These are phyloP conservation scores for Salix viminalis DNA, from an alignment of 345 rosid genomes.

Conservation along the genomic window DNA sequence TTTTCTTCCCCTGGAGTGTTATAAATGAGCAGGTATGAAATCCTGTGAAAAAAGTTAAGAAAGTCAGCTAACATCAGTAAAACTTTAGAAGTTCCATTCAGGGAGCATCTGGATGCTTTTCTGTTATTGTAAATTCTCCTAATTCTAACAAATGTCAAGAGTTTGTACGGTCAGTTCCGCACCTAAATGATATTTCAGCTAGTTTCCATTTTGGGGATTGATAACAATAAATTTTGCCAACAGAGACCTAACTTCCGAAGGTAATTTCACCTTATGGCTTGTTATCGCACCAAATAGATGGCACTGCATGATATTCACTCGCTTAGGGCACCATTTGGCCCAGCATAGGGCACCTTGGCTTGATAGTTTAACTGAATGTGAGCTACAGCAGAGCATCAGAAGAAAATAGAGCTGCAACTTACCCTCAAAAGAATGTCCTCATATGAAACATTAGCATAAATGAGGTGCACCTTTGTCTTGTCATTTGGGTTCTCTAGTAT, in stretches of 20 bases:
- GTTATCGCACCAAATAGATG: background rate
- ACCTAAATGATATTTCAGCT: background rate
- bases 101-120: background rate
- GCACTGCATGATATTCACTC: background rate
- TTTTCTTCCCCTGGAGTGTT: background rate
- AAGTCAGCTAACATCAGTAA: background rate
- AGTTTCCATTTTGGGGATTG: background rate
- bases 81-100: background rate
- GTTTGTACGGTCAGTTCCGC: background rate
- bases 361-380: background rate
- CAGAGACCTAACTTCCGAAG: background rate
- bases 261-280: background rate
- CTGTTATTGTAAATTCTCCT: background rate
- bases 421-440: conserved; percentile 98
- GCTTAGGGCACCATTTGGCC: background rate
- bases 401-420: conserved; percentile 6
- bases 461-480: conserved; percentile 72
- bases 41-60: background rate
- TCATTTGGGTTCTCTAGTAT: conserved; percentile 86
- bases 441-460: conserved; percentile 78
- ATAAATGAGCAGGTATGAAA: background rate
- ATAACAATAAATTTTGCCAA: background rate
- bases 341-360: background rate
- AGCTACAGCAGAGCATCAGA: background rate
- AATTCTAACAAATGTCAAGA: background rate